A percentile compares a stretch with the other conserved stretches of the same genome.
These are phyloP conservation scores for Acrocalymma vagum DNA, from an alignment of 2,329 filamentous ascomycete species.

Conservation along the genomic window DNA sequence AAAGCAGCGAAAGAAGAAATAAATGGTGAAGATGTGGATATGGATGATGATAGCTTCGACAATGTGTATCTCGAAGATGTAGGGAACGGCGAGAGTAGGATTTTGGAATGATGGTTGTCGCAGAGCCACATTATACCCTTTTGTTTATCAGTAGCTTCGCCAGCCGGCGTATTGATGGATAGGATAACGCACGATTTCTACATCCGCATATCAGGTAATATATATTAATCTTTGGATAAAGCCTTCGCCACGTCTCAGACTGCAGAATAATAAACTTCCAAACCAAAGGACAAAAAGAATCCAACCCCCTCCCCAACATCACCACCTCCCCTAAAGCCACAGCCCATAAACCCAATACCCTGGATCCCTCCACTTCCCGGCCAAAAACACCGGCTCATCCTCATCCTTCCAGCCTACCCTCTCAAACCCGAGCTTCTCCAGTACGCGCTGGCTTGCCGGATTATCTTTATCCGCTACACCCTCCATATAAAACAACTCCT, in stretches of 20 bases:
- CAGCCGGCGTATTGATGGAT: too few species aligned
- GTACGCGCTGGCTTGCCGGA: constrained; percentile 24
- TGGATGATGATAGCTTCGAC: constrained; percentile 45
- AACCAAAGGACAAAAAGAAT: too few species aligned
- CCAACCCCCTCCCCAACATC: too few species aligned
- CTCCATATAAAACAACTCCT: constrained; percentile 31
- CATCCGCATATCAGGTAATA: too few species aligned
- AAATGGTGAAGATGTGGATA: constrained; percentile 37
- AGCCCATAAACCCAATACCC: constrained; percentile 32
- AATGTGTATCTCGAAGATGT: constrained; percentile 61
- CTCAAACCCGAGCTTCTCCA: constrained; percentile 35
- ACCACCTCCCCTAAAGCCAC: constrained; percentile 22
- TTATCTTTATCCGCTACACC: constrained; percentile 31
- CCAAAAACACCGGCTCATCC: constrained; percentile 29
- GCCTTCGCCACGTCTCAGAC: too few species aligned
- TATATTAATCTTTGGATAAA: too few species aligned
- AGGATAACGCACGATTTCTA: too few species aligned
- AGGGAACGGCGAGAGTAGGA: constrained; percentile 63
- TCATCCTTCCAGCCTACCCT: constrained; percentile 30
- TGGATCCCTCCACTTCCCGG: constrained; percentile 30
- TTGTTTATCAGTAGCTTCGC: too few species aligned
- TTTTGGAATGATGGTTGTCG: constrained; percentile 52
- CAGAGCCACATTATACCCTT: neutral
- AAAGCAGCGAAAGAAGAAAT: constrained; percentile 56
- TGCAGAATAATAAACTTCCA: too few species aligned